Conservation (phyloP, 306 rosid species). For the Quercus glauca region DNA sequence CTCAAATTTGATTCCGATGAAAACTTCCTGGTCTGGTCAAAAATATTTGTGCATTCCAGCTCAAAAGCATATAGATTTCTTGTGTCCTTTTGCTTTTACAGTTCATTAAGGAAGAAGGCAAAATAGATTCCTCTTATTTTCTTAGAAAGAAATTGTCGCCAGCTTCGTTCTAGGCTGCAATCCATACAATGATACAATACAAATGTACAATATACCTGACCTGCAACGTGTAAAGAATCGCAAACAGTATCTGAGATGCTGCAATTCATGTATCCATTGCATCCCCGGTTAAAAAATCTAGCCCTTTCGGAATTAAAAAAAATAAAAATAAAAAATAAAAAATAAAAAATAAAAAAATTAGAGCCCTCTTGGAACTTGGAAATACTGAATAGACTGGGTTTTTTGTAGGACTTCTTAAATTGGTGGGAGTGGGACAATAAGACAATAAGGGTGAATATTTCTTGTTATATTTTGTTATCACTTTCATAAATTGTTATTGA, state of each 20-base stretch:
- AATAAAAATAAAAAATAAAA: too few species aligned
- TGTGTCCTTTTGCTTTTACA: background rate
- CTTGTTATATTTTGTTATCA: too few species aligned
- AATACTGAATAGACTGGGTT: too few species aligned
- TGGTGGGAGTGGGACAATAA: too few species aligned
- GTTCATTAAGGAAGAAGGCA: background rate
- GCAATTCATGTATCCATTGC: background rate
- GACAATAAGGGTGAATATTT: too few species aligned
- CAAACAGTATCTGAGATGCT: too few species aligned
- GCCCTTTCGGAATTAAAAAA: background rate
- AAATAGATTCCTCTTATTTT: slow-evolving; percentile 4
- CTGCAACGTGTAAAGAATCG: too few species aligned
- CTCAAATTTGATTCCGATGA: background rate
- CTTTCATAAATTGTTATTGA: too few species aligned
- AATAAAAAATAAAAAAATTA: background rate
- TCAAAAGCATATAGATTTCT: slow-evolving; percentile 8
- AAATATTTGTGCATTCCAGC: background rate
- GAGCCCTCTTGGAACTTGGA: background rate
- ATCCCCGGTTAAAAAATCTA: background rate
- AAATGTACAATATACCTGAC: background rate
- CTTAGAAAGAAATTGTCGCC: background rate
- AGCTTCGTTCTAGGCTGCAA: slow-evolving; percentile 1
- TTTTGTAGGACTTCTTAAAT: too few species aligned
- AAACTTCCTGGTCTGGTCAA: slow-evolving; percentile 3
- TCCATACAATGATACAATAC: background rate